Percentiles rank a stretch among this genome's conserved stretches.
Conservation (phyloP, 2,329 filamentous ascomycete genomes). For the Pestalotiopsis sp. region DNA sequence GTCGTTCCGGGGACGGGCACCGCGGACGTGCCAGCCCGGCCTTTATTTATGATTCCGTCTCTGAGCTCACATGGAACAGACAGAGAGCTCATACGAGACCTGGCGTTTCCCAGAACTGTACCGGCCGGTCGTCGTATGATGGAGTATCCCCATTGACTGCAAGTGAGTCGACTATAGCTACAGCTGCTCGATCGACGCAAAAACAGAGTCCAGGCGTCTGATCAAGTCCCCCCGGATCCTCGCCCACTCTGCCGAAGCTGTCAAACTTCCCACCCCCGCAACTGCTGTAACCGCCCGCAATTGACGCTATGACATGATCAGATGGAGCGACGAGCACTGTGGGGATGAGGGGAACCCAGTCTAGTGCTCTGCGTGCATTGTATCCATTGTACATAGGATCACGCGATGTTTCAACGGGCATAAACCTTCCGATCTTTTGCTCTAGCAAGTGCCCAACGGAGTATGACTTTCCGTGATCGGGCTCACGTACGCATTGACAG, state of each 20-base stretch:
- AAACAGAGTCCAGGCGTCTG: background rate
- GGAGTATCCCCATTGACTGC: too few species aligned
- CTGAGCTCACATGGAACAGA: background rate
- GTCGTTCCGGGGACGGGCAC: background rate
- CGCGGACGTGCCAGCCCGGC: background rate
- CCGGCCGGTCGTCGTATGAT: background rate
- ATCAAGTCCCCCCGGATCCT: background rate
- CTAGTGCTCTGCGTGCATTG: background rate
- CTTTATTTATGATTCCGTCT: background rate
- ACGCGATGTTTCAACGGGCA: background rate
- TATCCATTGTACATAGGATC: background rate
- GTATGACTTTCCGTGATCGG: background rate
- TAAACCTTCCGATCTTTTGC: background rate
- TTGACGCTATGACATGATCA: background rate
- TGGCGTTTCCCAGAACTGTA: background rate
- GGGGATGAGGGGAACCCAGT: slow-evolving; percentile 1
- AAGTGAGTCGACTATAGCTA: background rate
- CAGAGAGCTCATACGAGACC: background rate
- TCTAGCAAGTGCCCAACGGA: background rate
- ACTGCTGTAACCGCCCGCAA: background rate
- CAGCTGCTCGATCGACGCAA: background rate
- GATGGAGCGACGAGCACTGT: background rate
- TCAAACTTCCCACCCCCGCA: background rate
- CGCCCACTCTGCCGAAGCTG: background rate
- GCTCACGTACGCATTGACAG: background rate